phyloP scores from a whole-genome alignment of 129 eudicot species.

The Artemisia tridentata region DNA sequence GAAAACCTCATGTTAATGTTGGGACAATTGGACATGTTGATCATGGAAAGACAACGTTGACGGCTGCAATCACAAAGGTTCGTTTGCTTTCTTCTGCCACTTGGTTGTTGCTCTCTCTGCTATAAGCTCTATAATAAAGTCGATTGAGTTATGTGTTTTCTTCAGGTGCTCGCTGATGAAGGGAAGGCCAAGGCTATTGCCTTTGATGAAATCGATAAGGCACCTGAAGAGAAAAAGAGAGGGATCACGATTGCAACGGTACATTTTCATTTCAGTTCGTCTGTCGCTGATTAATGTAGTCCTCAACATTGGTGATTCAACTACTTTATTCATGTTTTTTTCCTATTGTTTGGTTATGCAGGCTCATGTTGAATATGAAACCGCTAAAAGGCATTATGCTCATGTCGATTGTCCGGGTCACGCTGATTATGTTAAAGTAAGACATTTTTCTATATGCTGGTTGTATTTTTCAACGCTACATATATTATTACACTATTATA shows the following conservation, averaged over 20 bases:
- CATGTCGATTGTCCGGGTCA: constrained; percentile 99
- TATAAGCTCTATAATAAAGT: too few species aligned
- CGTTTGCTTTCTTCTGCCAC: background rate
- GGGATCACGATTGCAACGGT: constrained; percentile 94
- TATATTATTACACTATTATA: background rate
- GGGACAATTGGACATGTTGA: constrained; percentile 99
- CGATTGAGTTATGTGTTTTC: background rate
- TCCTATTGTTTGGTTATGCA: constrained; percentile 31
- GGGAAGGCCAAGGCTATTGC: constrained; percentile 96
- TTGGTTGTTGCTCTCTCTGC: background rate
- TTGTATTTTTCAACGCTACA: background rate
- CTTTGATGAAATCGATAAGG: constrained; percentile 93
- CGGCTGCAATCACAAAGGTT: constrained; percentile 96
- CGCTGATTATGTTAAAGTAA: constrained; percentile 96
- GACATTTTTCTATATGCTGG: background rate
- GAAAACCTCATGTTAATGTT: constrained; percentile 95
- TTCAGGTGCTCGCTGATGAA: constrained; percentile 85
- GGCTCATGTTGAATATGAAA: constrained; percentile 99
- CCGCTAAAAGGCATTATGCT: constrained; percentile 89
- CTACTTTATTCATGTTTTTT: background rate
- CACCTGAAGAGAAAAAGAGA: constrained; percentile 98
- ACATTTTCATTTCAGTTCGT: background rate
- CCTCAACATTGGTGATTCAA: background rate
- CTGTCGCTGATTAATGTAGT: background rate
- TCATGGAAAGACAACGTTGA: constrained; percentile 95